Evolutionary conservation across 176 grass and related monocot species (phyloP), one percentile per base, ranked within the genome.

Genomic region (Phoenix dactylifera): DNA sequence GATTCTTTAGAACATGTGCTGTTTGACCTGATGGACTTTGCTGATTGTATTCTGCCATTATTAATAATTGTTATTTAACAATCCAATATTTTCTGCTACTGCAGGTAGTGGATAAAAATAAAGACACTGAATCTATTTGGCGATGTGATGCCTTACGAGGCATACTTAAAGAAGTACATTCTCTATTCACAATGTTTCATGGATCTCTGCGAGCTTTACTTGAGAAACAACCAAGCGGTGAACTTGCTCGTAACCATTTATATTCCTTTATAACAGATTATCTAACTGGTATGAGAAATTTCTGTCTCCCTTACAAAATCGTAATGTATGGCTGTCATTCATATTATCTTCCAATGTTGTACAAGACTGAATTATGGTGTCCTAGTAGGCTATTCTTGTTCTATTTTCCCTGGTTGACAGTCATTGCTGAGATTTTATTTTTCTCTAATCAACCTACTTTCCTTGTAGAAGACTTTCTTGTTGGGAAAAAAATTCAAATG

Each of bases 101-200:
- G 18, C 60, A 98, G 93, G 88, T 98, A 44, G 87, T 89, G 53
- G 87, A 92, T 50, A 98, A 98, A 81, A 76, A 51, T 48, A 98
- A 92, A 73, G 88, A 81, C 12, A 75, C 18, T 35, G 88, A 92
- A 72, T 75, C 79, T 50, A 65, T 76, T 68, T 92, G 82, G 82
- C 76, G 88, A 32, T 85, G 67, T 63, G 52, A 71, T 78, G 59
- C 84, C 66, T 66, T 98, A 58, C 72, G 65, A 81, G 76, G 59
- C 57, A 73, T 98, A 71, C 93, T 98, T 58, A 88, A 83, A 71
- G 87, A 98, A 67, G 71, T 66, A n/a, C 88, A 98, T 76, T 89
- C 84, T 18, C 81, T 98, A 70, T 98, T 98, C 52, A 55, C 62
- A 50, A 86, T 92, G 81, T 98, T 98, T 57, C 64, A 89, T 77